These are phyloP conservation scores for Fusarium udum DNA, from an alignment of 2,329 filamentous ascomycete species.

Conservation along the genomic window DNA sequence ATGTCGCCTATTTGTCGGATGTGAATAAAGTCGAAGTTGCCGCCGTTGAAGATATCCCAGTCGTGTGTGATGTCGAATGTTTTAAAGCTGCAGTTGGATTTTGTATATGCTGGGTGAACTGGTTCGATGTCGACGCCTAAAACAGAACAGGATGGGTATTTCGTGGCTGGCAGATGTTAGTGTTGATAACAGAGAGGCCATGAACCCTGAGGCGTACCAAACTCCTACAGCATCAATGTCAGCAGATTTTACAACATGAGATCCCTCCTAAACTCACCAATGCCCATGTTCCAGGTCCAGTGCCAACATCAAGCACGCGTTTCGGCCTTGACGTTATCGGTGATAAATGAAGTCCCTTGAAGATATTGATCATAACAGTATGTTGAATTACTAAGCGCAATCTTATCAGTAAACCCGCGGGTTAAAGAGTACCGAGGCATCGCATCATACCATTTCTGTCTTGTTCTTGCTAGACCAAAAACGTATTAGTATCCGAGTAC, in stretches of 20 bases:
- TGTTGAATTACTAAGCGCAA: conserved; percentile 35
- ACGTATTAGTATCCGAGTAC: conserved; percentile 4
- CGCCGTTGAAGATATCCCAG: conserved; percentile 26
- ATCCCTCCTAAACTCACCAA: conserved; percentile 6
- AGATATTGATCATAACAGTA: conserved; percentile 33
- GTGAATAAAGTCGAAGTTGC: conserved; percentile 34
- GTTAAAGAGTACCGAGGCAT: background rate
- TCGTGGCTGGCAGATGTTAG: conserved; percentile 31
- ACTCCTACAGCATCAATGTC: conserved; percentile 25
- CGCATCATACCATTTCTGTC: conserved; percentile 36
- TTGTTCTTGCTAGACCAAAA: conserved; percentile 34
- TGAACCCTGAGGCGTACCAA: conserved; percentile 9
- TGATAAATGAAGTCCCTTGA: conserved; percentile 35
- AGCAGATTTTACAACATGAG: background rate
- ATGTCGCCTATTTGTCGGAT: conserved; percentile 33
- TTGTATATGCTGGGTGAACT: conserved; percentile 24
- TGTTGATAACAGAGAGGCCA: background rate
- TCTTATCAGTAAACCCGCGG: conserved; percentile 13
- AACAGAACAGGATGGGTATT: conserved; percentile 33
- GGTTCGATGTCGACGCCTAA: conserved; percentile 37
- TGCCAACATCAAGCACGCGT: conserved; percentile 34
- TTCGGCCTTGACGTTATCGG: conserved; percentile 29
- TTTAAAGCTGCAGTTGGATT: conserved; percentile 30
- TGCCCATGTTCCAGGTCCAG: conserved; percentile 35
- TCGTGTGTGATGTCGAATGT: conserved; percentile 33